Evolutionary conservation across 2,329 filamentous ascomycete species (phyloP).

Genomic region (Monosporascus sp.): DNA sequence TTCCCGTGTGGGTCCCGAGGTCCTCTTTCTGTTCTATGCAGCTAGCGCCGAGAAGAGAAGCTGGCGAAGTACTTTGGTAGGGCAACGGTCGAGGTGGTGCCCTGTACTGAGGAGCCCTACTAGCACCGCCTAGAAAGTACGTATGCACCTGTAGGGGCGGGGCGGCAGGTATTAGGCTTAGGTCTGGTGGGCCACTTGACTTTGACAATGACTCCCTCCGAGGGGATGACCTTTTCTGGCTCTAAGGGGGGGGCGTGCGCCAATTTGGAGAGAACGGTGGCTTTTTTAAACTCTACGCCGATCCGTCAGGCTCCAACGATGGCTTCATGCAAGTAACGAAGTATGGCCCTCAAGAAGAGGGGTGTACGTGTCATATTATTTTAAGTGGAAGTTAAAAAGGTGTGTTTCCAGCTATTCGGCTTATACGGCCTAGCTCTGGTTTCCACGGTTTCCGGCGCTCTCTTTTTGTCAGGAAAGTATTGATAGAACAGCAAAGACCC

Average conservation of each 20-base stretch:
- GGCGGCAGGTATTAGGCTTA: neutral
- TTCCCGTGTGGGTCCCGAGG: neutral
- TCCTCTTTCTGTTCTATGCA: neutral
- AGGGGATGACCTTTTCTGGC: neutral
- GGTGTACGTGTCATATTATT: neutral
- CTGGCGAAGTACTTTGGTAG: neutral
- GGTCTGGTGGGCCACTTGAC: neutral
- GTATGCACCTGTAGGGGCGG: too few relatives aligned
- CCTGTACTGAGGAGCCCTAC: neutral
- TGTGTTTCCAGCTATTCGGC: neutral
- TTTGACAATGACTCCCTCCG: neutral
- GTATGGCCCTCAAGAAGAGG: neutral
- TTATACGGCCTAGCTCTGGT: neutral
- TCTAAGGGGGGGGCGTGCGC: conserved; percentile 8
- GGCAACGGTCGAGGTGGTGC: neutral
- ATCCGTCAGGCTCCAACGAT: conserved; percentile 17
- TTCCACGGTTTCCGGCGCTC: neutral
- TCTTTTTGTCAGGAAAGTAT: too few relatives aligned
- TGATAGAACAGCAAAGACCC: too few relatives aligned
- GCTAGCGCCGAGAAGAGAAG: neutral
- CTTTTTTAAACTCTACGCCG: conserved; percentile 8
- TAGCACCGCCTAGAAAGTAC: too few relatives aligned
- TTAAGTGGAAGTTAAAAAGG: neutral
- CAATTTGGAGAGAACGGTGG: conserved; percentile 9
- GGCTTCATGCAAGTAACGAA: conserved; percentile 7